phyloP scores from a whole-genome alignment of 371 early-diverging fungal genomes.

The Lichtheimia hyalospora region DNA sequence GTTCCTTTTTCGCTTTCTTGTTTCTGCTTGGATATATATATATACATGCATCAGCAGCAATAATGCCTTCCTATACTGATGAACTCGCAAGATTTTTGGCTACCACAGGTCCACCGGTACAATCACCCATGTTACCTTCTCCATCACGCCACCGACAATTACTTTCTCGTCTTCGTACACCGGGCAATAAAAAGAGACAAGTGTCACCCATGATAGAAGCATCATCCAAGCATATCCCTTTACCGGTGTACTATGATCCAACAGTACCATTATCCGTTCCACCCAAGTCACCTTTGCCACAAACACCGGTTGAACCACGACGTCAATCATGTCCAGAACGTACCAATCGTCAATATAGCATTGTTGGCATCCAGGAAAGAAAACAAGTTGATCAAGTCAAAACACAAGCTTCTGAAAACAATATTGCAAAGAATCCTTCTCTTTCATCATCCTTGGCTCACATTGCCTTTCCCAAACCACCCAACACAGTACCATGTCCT shows the following conservation, averaged over 20 bases:
- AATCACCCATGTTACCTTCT: too few relatives aligned
- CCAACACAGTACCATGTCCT: background rate
- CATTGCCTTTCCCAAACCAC: constrained; percentile 5
- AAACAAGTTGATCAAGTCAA: background rate
- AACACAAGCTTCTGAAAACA: background rate
- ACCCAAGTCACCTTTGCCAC: background rate
- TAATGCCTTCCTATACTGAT: constrained; percentile 12
- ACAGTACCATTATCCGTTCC: background rate
- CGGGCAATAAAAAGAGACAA: too few relatives aligned
- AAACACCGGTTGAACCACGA: background rate
- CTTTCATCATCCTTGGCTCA: background rate
- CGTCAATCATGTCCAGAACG: too few relatives aligned
- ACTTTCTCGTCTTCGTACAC: too few relatives aligned
- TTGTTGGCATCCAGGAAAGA: too few relatives aligned
- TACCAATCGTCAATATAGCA: too few relatives aligned
- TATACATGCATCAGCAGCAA: too few relatives aligned
- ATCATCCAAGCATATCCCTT: background rate
- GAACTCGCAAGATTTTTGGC: constrained; percentile 35
- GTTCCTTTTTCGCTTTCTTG: too few relatives aligned
- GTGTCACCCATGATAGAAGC: too few relatives aligned
- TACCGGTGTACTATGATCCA: constrained; percentile 4
- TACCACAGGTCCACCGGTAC: constrained; percentile 27
- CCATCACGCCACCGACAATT: too few relatives aligned
- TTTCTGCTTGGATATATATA: too few relatives aligned
- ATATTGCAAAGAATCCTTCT: background rate